Conservation (phyloP, 2,329 filamentous ascomycete species). For the Talaromyces amestolkiae region DNA sequence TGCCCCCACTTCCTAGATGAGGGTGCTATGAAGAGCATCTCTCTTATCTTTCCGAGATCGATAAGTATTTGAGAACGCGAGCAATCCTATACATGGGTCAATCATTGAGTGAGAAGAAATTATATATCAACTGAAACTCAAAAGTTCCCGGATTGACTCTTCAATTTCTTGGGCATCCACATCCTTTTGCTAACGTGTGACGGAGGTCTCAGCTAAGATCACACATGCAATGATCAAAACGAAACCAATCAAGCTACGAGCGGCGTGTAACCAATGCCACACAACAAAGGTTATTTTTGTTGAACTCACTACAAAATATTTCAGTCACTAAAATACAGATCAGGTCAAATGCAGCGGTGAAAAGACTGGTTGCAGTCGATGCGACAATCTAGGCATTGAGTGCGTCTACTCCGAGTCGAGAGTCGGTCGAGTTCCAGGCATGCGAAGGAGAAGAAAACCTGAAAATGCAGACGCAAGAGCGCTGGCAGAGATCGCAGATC, state of each 20-base stretch:
- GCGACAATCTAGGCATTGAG: neutral
- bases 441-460: neutral
- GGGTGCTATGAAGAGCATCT: neutral
- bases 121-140: neutral
- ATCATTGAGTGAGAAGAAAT: neutral
- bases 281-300: neutral
- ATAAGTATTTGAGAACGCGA: neutral
- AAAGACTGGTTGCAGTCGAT: neutral
- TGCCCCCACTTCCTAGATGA: neutral
- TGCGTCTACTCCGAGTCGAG: conserved; percentile 1
- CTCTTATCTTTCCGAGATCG: neutral
- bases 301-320: neutral
- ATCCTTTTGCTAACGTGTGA: neutral
- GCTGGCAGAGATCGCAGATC: neutral
- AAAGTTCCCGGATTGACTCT: neutral
- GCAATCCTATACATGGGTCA: neutral
- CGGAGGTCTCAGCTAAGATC: neutral
- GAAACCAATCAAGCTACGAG: neutral
- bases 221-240: neutral
- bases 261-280: conserved; percentile 4
- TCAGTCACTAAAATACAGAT: neutral
- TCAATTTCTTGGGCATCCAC: neutral
- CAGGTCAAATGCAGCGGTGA: conserved; percentile 5
- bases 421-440: conserved; percentile 4
- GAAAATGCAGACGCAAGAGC: neutral